A percentile compares a stretch with the other conserved stretches of the same genome.
phyloP scores from a whole-genome alignment of 805 yeast genomes.

The Ogataea populi-albae region DNA sequence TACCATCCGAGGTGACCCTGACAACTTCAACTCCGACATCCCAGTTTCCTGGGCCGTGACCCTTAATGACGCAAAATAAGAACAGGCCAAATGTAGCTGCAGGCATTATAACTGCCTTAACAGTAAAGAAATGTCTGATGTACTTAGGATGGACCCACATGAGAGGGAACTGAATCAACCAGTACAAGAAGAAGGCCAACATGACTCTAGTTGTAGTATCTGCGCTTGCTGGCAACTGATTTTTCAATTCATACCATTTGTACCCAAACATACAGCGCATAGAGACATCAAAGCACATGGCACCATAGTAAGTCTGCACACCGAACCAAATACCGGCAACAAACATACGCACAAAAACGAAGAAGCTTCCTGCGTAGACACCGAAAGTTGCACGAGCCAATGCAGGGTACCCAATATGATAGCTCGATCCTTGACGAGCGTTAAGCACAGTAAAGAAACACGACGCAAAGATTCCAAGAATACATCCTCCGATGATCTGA shows the following conservation, averaged over 20 bases:
- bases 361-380: constrained; percentile 34
- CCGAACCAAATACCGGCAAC: constrained; percentile 40
- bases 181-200: constrained; percentile 18
- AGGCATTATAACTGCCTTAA: constrained; percentile 17
- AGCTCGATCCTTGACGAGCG: constrained; percentile 17
- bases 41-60: constrained; percentile 17
- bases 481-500: constrained; percentile 15
- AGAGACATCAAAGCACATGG: constrained; percentile 33
- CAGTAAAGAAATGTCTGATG: constrained; percentile 16
- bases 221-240: constrained; percentile 17
- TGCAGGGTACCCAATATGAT: constrained; percentile 38
- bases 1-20: constrained; percentile 9
- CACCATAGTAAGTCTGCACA: constrained; percentile 36
- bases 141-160: constrained; percentile 20
- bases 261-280: constrained; percentile 21
- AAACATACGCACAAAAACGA: constrained; percentile 34
- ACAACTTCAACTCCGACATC: constrained; percentile 7
- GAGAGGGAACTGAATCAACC: constrained; percentile 20
- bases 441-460: constrained; percentile 19
- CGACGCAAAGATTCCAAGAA: constrained; percentile 13
- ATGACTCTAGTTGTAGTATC: constrained; percentile 16
- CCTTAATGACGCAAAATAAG: constrained; percentile 15
- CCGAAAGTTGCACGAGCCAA: constrained; percentile 37
- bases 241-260: constrained; percentile 16
- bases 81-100: constrained; percentile 16